Conservation (phyloP, 1,284 basidiomycete genomes). For the Cutaneotrichosporon daszewskae region DNA sequence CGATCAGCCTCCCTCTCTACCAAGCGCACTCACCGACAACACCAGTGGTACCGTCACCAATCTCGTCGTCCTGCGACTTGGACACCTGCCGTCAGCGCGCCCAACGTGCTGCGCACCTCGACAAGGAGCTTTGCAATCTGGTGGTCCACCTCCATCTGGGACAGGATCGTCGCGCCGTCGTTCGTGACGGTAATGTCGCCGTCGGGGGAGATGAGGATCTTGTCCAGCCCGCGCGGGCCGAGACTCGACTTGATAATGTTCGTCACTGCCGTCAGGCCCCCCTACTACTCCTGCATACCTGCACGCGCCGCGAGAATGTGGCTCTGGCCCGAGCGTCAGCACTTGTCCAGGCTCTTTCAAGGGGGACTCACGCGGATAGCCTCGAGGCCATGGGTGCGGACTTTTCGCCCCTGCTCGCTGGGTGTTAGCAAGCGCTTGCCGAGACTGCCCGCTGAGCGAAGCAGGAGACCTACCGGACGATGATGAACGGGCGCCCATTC, state of each 20-base stretch:
- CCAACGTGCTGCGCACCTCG: slow-evolving; percentile 55
- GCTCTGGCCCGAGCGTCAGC: slow-evolving; percentile 53
- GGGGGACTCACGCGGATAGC: slow-evolving; percentile 76
- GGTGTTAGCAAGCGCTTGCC: slow-evolving; percentile 6
- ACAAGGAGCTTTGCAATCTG: slow-evolving; percentile 97
- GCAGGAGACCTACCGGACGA: slow-evolving; percentile 55
- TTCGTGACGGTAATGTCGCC: slow-evolving; percentile 99
- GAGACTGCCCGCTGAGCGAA: neutral
- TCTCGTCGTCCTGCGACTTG: slow-evolving; percentile 98
- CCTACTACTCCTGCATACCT: slow-evolving; percentile 11
- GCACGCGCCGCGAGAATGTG: slow-evolving; percentile 85
- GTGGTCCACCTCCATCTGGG: slow-evolving; percentile 97
- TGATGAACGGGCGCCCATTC: slow-evolving; percentile 97
- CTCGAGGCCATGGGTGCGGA: slow-evolving; percentile 85
- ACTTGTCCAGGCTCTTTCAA: neutral
- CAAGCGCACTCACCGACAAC: slow-evolving; percentile 73
- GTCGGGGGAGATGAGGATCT: slow-evolving; percentile 97
- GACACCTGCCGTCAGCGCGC: slow-evolving; percentile 49
- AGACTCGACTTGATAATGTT: slow-evolving; percentile 94
- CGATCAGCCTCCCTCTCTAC: slow-evolving; percentile 1
- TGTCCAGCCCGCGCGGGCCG: slow-evolving; percentile 93
- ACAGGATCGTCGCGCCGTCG: slow-evolving; percentile 92
- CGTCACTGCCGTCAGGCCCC: slow-evolving; percentile 57
- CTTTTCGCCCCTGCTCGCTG: slow-evolving; percentile 89
- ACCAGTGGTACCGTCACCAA: slow-evolving; percentile 97